Evolutionary conservation across 2,329 filamentous ascomycete species (phyloP).

Genomic region (Colletotrichum tabaci): DNA sequence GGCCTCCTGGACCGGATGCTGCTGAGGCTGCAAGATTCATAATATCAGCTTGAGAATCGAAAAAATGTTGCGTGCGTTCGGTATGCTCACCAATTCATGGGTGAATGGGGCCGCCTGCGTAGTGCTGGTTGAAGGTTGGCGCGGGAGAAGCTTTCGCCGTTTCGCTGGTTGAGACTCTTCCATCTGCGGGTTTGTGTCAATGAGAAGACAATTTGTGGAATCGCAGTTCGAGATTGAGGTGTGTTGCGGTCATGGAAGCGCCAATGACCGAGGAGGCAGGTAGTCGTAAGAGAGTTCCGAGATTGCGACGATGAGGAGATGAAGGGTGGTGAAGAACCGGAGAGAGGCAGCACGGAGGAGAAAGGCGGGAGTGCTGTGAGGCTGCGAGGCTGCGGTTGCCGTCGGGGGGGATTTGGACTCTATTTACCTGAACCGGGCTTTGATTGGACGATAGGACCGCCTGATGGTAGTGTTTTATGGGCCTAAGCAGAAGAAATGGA

Average conservation of each 20-base stretch:
- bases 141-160: slow-evolving; percentile 43
- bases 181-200: slow-evolving; percentile 40
- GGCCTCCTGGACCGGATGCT: slow-evolving; percentile 58
- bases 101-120: slow-evolving; percentile 38
- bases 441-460: background rate
- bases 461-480: background rate
- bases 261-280: background rate
- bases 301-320: slow-evolving; percentile 10
- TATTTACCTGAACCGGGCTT: background rate
- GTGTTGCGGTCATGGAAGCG: slow-evolving; percentile 17
- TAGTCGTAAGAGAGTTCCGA: background rate
- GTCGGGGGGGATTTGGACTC: slow-evolving; percentile 7
- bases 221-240: background rate
- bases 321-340: slow-evolving; percentile 5
- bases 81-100: slow-evolving; percentile 40
- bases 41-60: slow-evolving; percentile 35
- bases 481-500: background rate
- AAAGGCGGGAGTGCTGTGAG: slow-evolving; percentile 18
- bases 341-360: slow-evolving; percentile 1
- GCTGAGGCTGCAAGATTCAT: slow-evolving; percentile 48
- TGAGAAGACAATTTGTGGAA: slow-evolving; percentile 15
- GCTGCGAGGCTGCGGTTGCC: slow-evolving; percentile 11
- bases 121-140: slow-evolving; percentile 26
- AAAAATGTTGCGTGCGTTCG: slow-evolving; percentile 37
- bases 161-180: slow-evolving; percentile 44